Evolutionary conservation across 768 basidiomycete species (phyloP), one percentile per base, ranked within the genome.

Genomic region (Russula emetica): DNA sequence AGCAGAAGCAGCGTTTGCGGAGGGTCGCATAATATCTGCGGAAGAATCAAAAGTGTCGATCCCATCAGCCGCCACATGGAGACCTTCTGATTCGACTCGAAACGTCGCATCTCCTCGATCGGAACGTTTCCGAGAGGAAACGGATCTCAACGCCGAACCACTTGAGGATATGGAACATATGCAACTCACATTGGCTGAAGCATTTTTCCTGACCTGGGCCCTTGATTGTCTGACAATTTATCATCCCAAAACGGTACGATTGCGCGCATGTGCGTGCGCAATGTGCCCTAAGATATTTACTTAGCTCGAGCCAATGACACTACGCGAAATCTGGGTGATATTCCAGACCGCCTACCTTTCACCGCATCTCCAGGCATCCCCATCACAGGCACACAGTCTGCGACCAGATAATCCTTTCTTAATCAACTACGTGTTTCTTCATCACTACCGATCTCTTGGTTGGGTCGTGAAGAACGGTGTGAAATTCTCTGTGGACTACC

Each of bases 381-480:
- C 67, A 42, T 47, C 71, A 9, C 67, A 65, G 49, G 24, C 64
- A n/a, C 69, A 69, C 44, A 66, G 65, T 58, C 63, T 69, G 58
- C 82, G 85, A 63, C 85, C 90, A 56, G 96, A 98, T 76, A 96
- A 95, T 72, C 94, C 94, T 0, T 95, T 98, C 76, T 76, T 99
- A 28, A 79, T 98, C 45, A 83, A 91, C 70, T 99, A 98, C 70
- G 85, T 87, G 55, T 85, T 85, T 3, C 97, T 95, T 71, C 96
- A 98, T 73, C 94, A 98, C 74, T 98, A 90, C 72, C 85, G 96
- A 18, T 94, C 94, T 5, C 81, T 98, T 9, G 97, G 97, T 28
- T 99, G 96, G 97, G 92, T 98, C 22, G 87, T 97, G 67, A 93
- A 94, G 74, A 85, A 86, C 32, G 97, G 97, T 1, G 86, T 97